Conservation (phyloP, 108 stramenopile genomes). For the Seminavis robusta region DNA sequence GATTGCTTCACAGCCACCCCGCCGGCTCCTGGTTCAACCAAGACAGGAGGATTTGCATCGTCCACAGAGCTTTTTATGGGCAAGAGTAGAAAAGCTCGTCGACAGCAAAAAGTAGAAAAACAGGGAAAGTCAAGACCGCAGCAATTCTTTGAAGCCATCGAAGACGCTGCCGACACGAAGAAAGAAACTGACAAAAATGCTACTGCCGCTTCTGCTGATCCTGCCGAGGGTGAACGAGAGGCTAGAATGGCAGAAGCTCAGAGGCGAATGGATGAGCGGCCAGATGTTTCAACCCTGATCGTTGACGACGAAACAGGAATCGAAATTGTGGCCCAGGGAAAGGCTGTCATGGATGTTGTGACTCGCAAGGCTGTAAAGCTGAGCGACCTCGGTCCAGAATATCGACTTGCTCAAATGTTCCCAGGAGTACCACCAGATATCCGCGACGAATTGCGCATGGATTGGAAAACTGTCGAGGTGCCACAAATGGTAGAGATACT, state of each 20-base stretch:
- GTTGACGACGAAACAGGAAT: slow-evolving; percentile 84
- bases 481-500: slow-evolving; percentile 62
- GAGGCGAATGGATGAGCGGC: slow-evolving; percentile 39
- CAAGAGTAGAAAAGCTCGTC: too few species aligned
- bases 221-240: slow-evolving; percentile 33
- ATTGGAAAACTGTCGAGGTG: slow-evolving; percentile 62
- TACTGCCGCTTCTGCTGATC: too few species aligned
- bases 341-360: slow-evolving; percentile 80
- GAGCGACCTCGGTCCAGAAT: slow-evolving; percentile 61
- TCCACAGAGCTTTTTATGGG: too few species aligned
- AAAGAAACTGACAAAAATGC: too few species aligned
- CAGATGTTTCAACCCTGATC: slow-evolving; percentile 63
- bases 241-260: slow-evolving; percentile 40
- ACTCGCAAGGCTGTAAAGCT: slow-evolving; percentile 76
- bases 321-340: slow-evolving; percentile 70
- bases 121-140: too few species aligned
- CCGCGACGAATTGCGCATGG: slow-evolving; percentile 54
- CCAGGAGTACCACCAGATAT: slow-evolving; percentile 70
- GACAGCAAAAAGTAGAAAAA: too few species aligned
- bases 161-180: too few species aligned
- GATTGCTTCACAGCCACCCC: too few species aligned
- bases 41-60: too few species aligned
- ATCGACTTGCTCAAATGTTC: slow-evolving; percentile 82
- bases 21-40: too few species aligned
- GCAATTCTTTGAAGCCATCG: too few species aligned